These are phyloP conservation scores for Fusarium fujikuroi DNA, from an alignment of 2,329 filamentous ascomycete genomes.

Conservation along the genomic window DNA sequence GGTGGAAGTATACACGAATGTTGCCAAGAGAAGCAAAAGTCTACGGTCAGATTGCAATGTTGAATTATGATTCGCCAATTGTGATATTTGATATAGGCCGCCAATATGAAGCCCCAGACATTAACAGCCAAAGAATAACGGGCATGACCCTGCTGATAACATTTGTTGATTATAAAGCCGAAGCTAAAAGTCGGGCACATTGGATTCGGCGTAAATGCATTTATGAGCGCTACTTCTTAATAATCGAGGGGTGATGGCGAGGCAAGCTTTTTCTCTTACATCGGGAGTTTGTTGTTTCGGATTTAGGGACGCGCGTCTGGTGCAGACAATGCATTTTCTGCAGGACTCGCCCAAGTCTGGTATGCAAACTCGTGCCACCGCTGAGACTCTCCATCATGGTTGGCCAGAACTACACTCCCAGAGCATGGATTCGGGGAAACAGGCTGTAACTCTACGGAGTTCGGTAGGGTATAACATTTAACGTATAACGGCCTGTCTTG, in stretches of 20 bases:
- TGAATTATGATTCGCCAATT: conserved; percentile 26
- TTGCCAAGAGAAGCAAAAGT: conserved; percentile 2
- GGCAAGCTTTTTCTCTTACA: background rate
- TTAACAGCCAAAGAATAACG: conserved; percentile 3
- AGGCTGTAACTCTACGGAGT: conserved; percentile 13
- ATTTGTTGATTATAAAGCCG: conserved; percentile 5
- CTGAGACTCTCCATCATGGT: conserved; percentile 19
- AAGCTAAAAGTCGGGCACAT: conserved; percentile 3
- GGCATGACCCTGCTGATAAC: conserved; percentile 1
- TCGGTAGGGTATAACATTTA: conserved; percentile 3
- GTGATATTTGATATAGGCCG: conserved; percentile 11
- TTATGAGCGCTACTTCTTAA: background rate
- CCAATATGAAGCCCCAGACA: conserved; percentile 1
- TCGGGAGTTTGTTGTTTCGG: conserved; percentile 34
- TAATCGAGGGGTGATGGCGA: conserved; percentile 12
- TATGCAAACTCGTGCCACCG: conserved; percentile 39
- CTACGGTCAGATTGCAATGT: background rate
- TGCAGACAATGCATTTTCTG: conserved; percentile 22
- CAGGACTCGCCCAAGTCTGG: conserved; percentile 33
- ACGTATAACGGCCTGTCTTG: background rate
- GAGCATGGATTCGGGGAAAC: conserved; percentile 16
- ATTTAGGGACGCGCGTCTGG: conserved; percentile 36
- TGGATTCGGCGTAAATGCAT: background rate
- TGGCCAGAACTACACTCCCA: conserved; percentile 7
- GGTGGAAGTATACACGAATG: background rate